Evolutionary conservation across 2,329 filamentous ascomycete genomes (phyloP).

Genomic region (Fusarium staphyleae): DNA sequence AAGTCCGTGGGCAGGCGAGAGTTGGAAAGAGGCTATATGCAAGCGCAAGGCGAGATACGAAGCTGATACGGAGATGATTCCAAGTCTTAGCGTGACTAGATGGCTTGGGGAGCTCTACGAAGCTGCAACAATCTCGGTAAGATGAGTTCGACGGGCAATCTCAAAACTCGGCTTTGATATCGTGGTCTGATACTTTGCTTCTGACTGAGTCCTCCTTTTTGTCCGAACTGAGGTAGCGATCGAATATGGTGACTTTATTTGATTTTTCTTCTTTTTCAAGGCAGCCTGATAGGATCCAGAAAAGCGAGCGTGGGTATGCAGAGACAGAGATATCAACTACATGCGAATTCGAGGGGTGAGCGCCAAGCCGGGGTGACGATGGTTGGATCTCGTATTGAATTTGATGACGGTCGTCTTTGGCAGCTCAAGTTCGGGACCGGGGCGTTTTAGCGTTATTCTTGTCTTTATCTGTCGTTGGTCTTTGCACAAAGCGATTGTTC

Average conservation of each 20-base stretch:
- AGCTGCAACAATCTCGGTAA: constrained; percentile 19
- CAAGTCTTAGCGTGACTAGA: constrained; percentile 25
- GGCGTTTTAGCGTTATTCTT: constrained; percentile 24
- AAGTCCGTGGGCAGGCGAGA: constrained; percentile 13
- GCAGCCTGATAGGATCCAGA: constrained; percentile 22
- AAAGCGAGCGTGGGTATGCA: constrained; percentile 47
- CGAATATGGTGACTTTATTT: constrained; percentile 42
- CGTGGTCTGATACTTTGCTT: constrained; percentile 13
- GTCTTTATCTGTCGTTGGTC: constrained; percentile 25
- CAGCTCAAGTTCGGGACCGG: constrained; percentile 12
- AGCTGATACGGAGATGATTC: constrained; percentile 28
- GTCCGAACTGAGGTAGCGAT: constrained; percentile 46
- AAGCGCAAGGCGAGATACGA: constrained; percentile 22
- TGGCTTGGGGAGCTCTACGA: constrained; percentile 34
- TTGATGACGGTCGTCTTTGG: constrained; percentile 24
- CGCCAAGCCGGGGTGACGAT: constrained; percentile 17
- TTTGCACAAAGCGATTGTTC: constrained; percentile 32
- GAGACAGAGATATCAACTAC: constrained; percentile 34
- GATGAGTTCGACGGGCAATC: constrained; percentile 19
- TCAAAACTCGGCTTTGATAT: constrained; percentile 13
- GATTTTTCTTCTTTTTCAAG: constrained; percentile 29
- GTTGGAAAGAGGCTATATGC: constrained; percentile 11
- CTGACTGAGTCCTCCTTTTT: constrained; percentile 21
- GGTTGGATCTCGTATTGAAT: constrained; percentile 18
- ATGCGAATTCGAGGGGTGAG: constrained; percentile 26